Percentiles rank a stretch among this genome's conserved stretches.
These are phyloP conservation scores for Diaporthe citriasiana DNA, from an alignment of 2,329 filamentous ascomycete genomes.

Conservation along the genomic window DNA sequence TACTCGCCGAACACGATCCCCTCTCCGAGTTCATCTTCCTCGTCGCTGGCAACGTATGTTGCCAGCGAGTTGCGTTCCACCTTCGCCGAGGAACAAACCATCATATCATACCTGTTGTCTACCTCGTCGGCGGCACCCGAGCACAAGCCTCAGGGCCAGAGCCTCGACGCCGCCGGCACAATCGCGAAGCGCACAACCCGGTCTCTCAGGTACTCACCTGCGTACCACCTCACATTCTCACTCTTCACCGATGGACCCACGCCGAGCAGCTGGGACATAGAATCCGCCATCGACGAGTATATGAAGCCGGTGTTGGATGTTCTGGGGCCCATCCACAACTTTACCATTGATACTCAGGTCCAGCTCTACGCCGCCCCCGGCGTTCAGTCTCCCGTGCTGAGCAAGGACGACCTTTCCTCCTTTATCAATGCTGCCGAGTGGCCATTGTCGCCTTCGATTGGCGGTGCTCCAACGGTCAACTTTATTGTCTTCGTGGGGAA, in stretches of 20 bases:
- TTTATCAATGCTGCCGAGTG: constrained; percentile 99
- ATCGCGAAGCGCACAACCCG: constrained; percentile 81
- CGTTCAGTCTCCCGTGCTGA: constrained; percentile 75
- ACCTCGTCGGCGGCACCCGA: constrained; percentile 62
- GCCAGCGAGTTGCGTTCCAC: constrained; percentile 82
- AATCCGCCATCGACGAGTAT: constrained; percentile 83
- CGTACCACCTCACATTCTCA: constrained; percentile 96
- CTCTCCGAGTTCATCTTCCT: constrained; percentile 77
- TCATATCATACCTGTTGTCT: constrained; percentile 81
- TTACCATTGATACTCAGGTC: constrained; percentile 95
- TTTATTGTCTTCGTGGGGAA: constrained; percentile 93
- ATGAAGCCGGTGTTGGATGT: constrained; percentile 85
- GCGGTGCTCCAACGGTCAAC: constrained; percentile 92
- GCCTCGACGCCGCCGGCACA: constrained; percentile 67
- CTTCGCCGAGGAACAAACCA: constrained; percentile 90
- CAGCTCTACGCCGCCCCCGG: constrained; percentile 88
- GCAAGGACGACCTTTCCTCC: constrained; percentile 88
- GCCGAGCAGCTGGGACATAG: constrained; percentile 93
- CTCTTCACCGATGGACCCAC: constrained; percentile 84
- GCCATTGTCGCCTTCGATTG: constrained; percentile 95
- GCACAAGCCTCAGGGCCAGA: constrained; percentile 60
- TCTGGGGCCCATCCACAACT: constrained; percentile 88
- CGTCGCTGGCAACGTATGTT: constrained; percentile 81
- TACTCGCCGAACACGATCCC: constrained; percentile 80
- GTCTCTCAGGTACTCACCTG: constrained; percentile 91